phyloP scores from a whole-genome alignment of 176 grass and related monocot species.

The maize (Zea mays) region Zm-B73-REFERENCE-NAM-5.0 NC_050097.1:220958501-220959000 shows the following conservation, averaged over 20 bases:
- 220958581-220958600: not conserved
- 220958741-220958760: slow-evolving; percentile 10
- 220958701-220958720: slow-evolving; percentile 16
- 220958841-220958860: not conserved
- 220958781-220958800: slow-evolving; percentile 11
- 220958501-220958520: not conserved
- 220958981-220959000: not conserved
- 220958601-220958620: not conserved
- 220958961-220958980: not conserved
- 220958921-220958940: not conserved
- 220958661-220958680: not conserved
- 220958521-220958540: too few relatives aligned
- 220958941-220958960: not conserved
- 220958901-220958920: not conserved
- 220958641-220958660: not conserved
- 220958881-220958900: not conserved
- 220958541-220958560: not conserved
- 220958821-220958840: not conserved
- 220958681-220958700: slow-evolving; percentile 19
- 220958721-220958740: not conserved
- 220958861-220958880: slow-evolving; percentile 5
- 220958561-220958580: not conserved
- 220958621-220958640: slow-evolving; percentile 4
- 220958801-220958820: not conserved
- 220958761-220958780: slow-evolving; percentile 2